Conservation (phyloP, 495 filamentous ascomycete genomes). For the Trichoderma gamsii region DNA sequence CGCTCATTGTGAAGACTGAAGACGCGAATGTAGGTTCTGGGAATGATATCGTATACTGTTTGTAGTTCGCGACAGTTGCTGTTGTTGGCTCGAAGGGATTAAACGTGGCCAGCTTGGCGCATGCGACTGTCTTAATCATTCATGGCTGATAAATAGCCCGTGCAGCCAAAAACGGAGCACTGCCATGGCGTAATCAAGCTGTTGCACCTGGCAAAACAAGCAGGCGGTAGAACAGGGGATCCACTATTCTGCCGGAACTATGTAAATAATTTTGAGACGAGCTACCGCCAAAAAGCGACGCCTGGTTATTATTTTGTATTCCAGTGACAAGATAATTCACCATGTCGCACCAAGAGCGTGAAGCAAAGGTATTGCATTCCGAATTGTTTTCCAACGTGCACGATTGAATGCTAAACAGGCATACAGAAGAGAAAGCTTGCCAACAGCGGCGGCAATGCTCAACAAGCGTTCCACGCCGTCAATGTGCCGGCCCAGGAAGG, state of each 20-base stretch:
- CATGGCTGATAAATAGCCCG: not conserved
- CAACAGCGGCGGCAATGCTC: slow-evolving; percentile 29
- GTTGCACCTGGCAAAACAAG: not conserved
- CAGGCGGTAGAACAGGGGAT: not conserved
- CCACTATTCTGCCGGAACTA: not conserved
- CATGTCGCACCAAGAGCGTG: slow-evolving; percentile 29
- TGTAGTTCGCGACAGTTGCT: not conserved
- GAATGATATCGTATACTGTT: not conserved
- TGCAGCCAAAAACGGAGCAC: not conserved
- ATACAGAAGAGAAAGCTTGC: slow-evolving; percentile 38
- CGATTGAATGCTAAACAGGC: slow-evolving; percentile 13
- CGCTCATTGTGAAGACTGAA: slow-evolving; percentile 42
- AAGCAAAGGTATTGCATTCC: slow-evolving; percentile 25
- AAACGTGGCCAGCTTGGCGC: not conserved
- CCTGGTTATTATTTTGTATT: not conserved
- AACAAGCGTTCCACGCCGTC: slow-evolving; percentile 26
- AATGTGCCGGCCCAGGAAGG: slow-evolving; percentile 31
- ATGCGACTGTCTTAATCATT: not conserved
- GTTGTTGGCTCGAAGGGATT: not conserved
- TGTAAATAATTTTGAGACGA: not conserved
- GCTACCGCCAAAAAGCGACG: not conserved
- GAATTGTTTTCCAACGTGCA: not conserved
- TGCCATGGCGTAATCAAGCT: no score
- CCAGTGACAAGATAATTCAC: not conserved
- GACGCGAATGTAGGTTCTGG: not conserved